Evolutionary conservation across 208 protist genomes (phyloP), one percentile per base, ranked within the genome.

Genomic region (Trypanosoma vivax): DNA sequence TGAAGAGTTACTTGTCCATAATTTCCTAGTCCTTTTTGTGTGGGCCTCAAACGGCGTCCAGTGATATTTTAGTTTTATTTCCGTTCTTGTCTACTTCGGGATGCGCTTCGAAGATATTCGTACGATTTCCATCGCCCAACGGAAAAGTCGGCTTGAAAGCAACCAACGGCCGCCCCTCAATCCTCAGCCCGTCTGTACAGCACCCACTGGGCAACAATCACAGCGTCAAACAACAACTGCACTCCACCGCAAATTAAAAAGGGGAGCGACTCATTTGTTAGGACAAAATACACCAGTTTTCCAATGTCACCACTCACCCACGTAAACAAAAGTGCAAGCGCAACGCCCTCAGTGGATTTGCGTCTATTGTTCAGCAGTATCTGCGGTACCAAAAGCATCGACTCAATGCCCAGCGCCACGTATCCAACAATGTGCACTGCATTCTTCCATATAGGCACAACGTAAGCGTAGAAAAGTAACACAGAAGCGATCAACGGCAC

Each of bases 221-320:
- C 68, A 1, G 65, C 25, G 51, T 93, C 86, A 13, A 87, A 16
- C 5, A 33, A 6, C 4, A 87, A 35, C 60, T 93, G 86, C 42
- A 90, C 58, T 27, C 56, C 30, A 13, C 75, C 76, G 33, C 86
- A 87, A 2, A 89, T 14, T 40, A 84, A 68, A 53, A 93, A 93
- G 0, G 82, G 72, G 27, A 83, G 39, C 9, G 79, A 74, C 68
- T 88, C 78, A 9, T 63, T 33, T 14, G 46, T 48, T 33, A 79
- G 40, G 21, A 77, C 31, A 50, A 83, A 93, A 61, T 90, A 93
- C 10, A 83, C 40, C 0, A 90, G 39, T 58, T 93, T 93, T 28
- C 79, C 54, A 5, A 74, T 41, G 38, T 93, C 86, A 0, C 86
- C 86, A 14, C 57, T 30, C 10, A 77, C 57, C 86, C 86, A 93